Evolutionary conservation across 257 asterid genomes (phyloP), one percentile per base, ranked within the genome.

Genomic region (Petunia secreta): DNA sequence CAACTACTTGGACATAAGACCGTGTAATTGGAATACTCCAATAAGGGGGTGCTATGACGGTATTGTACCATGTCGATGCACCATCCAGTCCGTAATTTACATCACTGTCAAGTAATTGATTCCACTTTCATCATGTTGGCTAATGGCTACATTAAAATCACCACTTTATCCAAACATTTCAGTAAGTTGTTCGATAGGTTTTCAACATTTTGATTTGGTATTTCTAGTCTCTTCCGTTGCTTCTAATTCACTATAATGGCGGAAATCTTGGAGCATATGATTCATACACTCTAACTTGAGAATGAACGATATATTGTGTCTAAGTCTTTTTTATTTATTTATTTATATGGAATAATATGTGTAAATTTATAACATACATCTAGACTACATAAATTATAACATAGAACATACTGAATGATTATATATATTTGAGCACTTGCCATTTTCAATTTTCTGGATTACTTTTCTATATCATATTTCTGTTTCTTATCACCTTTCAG

Each of bases 11-110:
- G 7, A 55, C 34, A 14, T 14, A 25, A 5, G n/a, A 57, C 2
- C 63, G n/a, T 57, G 63, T 5, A 14, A 57, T 36, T 57, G n/a
- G 36, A n/a, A 57, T 57, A 57, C 8, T 57, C 63, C 34, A 5
- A n/a, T 57, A 57, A n/a, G 37, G n/a, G n/a, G 63, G n/a, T n/a
- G 36, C 36, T 15, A n/a, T 15, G n/a, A n/a, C 2, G n/a, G 63
- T 57, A 57, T 5, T 57, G 14, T 36, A 57, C 63, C 36, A 57
- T 57, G 63, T 57, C 15, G 36, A 57, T 4, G 34, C n/a, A 57
- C 36, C 63, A 57, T 57, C 63, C 63, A n/a, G 63, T n/a, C 63
- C 14, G 63, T n/a, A n/a, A n/a, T n/a, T n/a, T n/a, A n/a, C n/a
- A n/a, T n/a, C n/a, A n/a, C n/a, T n/a, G n/a, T n/a, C n/a, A n/a